Conservation (phyloP, 2,329 filamentous ascomycete genomes). For the Alternaria sp. region DNA sequence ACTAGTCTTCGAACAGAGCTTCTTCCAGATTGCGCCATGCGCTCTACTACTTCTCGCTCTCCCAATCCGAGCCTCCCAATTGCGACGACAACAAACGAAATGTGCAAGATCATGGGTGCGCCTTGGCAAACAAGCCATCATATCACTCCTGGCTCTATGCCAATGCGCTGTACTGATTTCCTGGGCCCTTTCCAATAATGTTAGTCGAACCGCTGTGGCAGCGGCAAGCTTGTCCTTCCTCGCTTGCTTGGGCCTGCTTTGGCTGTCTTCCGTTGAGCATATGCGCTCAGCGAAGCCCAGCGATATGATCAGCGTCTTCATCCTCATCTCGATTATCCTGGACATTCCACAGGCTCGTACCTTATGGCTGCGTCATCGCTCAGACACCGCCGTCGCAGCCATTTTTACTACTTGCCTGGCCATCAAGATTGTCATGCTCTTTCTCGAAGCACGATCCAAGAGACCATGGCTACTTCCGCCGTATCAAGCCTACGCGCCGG, state of each 20-base stretch:
- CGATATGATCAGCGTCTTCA: not conserved
- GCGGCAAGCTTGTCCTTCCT: not conserved
- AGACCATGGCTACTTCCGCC: not conserved
- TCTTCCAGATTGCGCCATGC: not conserved
- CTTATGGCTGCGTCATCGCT: not conserved
- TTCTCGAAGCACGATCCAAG: not conserved
- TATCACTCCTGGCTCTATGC: not conserved
- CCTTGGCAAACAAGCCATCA: not conserved
- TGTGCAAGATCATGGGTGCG: not conserved
- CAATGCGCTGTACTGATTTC: not conserved
- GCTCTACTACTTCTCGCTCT: not conserved
- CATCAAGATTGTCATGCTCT: not conserved
- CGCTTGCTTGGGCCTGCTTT: not conserved
- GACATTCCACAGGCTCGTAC: not conserved
- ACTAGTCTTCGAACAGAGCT: not conserved
- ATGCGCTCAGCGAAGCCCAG: not conserved
- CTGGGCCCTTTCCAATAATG: not conserved
- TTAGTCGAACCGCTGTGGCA: not conserved
- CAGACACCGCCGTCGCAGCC: not conserved
- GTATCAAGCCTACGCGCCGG: not conserved
- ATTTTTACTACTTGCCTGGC: not conserved
- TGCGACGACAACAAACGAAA: not conserved
- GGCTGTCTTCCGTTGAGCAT: not conserved
- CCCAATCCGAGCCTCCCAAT: not conserved
- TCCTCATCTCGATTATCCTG: not conserved